These are phyloP conservation scores for Phytophthora sp. DNA, from an alignment of 352 stramenopile genomes.

Conservation along the genomic window DNA sequence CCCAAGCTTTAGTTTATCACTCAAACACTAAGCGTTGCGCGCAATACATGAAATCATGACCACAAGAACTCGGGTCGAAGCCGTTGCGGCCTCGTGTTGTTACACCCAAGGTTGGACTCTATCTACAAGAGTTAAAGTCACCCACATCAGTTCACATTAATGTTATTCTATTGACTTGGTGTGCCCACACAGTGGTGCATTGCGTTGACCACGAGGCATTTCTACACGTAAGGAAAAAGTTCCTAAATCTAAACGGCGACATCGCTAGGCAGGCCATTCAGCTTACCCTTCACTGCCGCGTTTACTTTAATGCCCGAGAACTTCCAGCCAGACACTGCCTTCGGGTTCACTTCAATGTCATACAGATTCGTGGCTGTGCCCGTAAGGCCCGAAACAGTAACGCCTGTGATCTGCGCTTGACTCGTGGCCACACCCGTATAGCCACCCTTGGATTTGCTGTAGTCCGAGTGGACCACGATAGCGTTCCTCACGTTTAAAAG, in stretches of 20 bases:
- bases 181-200: background rate
- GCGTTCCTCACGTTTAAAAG: conserved; percentile 1
- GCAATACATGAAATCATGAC: no score
- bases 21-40: no score
- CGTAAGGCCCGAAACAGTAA: conserved; percentile 14
- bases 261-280: conserved; percentile 15
- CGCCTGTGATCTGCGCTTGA: conserved; percentile 1
- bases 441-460: conserved; percentile 5
- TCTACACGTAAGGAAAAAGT: no score
- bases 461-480: conserved; percentile 12
- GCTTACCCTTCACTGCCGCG: conserved; percentile 14
- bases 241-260: conserved; percentile 15
- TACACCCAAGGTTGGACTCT: no score
- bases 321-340: conserved; percentile 32
- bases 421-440: conserved; percentile 14
- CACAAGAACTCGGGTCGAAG: no score
- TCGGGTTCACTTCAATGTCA: conserved; percentile 29
- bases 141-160: conserved; percentile 18
- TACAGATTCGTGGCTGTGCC: conserved; percentile 28
- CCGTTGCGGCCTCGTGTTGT: no score
- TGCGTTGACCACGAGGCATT: no score
- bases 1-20: no score
- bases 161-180: conserved; percentile 2
- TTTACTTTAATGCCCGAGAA: conserved; percentile 25
- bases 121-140: no score